Evolutionary conservation across 2,329 filamentous ascomycete genomes (phyloP).

Genomic region (Botryosphaeria agaves): DNA sequence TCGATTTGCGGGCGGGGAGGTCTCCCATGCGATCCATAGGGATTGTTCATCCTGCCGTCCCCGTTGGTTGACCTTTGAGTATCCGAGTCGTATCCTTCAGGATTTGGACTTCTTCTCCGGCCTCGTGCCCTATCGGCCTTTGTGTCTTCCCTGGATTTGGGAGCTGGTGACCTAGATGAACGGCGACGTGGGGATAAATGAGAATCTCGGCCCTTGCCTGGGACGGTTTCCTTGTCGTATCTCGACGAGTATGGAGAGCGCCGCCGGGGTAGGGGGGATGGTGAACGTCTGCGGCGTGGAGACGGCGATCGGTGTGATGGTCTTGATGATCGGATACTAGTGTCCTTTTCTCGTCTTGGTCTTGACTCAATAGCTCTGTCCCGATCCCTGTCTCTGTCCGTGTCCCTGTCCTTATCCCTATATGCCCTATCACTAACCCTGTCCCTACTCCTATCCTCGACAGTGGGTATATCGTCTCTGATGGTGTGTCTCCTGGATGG

Average conservation of each 20-base stretch:
- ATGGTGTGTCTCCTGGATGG: constrained; percentile 14
- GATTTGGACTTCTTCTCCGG: constrained; percentile 5
- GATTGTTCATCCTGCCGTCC: constrained; percentile 17
- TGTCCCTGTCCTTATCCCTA: constrained; percentile 5
- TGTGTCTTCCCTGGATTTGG: constrained; percentile 1
- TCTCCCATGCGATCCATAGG: constrained; percentile 17
- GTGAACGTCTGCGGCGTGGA: constrained; percentile 13
- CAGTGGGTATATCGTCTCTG: constrained; percentile 10
- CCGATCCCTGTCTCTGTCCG: constrained; percentile 8
- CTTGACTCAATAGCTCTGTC: too few relatives aligned
- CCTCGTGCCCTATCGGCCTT: neutral
- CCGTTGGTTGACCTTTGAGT: constrained; percentile 11
- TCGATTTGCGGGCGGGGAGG: constrained; percentile 23
- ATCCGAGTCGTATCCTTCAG: constrained; percentile 14
- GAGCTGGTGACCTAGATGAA: constrained; percentile 14
- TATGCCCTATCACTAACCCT: constrained; percentile 2
- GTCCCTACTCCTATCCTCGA: constrained; percentile 7
- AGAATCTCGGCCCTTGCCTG: constrained; percentile 11
- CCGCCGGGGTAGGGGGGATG: constrained; percentile 9
- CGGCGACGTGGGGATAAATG: constrained; percentile 9
- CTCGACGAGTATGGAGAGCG: constrained; percentile 10
- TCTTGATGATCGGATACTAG: constrained; percentile 9
- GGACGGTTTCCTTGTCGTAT: constrained; percentile 5
- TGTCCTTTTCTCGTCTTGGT: constrained; percentile 6
- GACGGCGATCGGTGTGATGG: constrained; percentile 14